Evolutionary conservation across 2,329 filamentous ascomycete genomes (phyloP), one percentile per base, ranked within the genome.

Genomic region (Macrophomina tecta): DNA sequence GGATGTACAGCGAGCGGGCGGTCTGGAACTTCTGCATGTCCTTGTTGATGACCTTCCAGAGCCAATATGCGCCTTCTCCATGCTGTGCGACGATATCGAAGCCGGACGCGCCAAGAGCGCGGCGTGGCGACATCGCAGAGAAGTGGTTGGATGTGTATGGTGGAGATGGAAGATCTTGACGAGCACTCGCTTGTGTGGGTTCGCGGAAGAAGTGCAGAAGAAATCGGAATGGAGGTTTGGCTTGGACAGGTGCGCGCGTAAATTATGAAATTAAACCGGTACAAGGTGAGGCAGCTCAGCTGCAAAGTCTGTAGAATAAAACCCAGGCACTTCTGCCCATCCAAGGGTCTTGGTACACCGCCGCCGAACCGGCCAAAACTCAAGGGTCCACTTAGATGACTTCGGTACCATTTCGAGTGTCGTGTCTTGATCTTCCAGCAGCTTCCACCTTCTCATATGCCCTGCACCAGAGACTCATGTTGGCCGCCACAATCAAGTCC

Each of bases 391-490:
- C 16, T 61, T n/a, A 61, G 42, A 40, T 30, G 34, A 30, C 23
- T 18, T 55, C 61, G 16, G 48, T 34, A 34, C 36, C 45, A 48
- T 34, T 40, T 49, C 58, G 58, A 38, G 58, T 45, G n/a, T 62
- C 58, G 30, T 62, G 23, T 51, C 49, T 56, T 28, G 45, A 56
- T 51, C 63, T 58, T 18, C 51, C 56, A 52, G 67, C 64, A 48
- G 48, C 67, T 60, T 72, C 70, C 12, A 66, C 68, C 73, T 81
- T 84, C 72, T 92, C 90, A 86, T 93, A 97, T 4, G 91, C 89
- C 72, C 89, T 89, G 94, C 94, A 98, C 92, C 94, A 99, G 16
- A 98, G 82, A 1, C 91, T 93, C 80, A 99, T 87, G 75, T 97
- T 97, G 11, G 93, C 91, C 4, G 94, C 92, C 23, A 99, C 92